Conservation (phyloP, 1,284 basidiomycete species). For the Binderoboletus segoi region DNA sequence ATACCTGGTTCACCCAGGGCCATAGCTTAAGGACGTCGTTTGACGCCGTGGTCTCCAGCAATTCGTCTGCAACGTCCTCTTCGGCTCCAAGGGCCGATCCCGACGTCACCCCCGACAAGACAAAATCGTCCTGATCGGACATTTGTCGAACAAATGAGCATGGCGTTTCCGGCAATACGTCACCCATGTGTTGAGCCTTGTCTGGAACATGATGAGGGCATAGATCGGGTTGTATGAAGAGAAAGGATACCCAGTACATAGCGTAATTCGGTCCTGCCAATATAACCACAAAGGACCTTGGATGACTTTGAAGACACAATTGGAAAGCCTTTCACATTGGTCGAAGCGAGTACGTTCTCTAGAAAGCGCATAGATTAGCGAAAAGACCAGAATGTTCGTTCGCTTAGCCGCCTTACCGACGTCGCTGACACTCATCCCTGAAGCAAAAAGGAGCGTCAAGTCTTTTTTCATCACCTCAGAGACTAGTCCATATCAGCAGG, state of each 20-base stretch:
- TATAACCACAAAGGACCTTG: conserved; percentile 80
- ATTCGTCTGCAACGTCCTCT: conserved; percentile 64
- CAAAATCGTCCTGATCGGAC: conserved; percentile 49
- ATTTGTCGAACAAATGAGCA: conserved; percentile 67
- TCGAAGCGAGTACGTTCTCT: conserved; percentile 73
- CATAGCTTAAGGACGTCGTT: conserved; percentile 74
- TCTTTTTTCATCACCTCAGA: conserved; percentile 88
- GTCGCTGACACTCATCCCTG: conserved; percentile 76
- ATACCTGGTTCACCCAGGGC: conserved; percentile 91
- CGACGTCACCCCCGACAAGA: conserved; percentile 50
- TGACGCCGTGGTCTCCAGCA: conserved; percentile 59
- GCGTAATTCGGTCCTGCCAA: conserved; percentile 82
- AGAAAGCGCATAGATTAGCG: background rate
- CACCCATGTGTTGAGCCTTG: conserved; percentile 64
- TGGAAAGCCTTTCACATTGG: conserved; percentile 89
- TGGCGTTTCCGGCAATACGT: conserved; percentile 63
- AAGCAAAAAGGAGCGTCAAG: conserved; percentile 71
- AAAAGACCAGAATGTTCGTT: background rate
- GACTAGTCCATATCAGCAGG: conserved; percentile 50
- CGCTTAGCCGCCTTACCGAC: conserved; percentile 59
- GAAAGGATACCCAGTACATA: conserved; percentile 75
- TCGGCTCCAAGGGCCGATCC: conserved; percentile 61
- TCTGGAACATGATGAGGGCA: conserved; percentile 47
- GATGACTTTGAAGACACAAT: conserved; percentile 64
- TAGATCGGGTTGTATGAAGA: background rate